phyloP scores from a whole-genome alignment of 768 basidiomycete species.

The Ramaria rubella region DNA sequence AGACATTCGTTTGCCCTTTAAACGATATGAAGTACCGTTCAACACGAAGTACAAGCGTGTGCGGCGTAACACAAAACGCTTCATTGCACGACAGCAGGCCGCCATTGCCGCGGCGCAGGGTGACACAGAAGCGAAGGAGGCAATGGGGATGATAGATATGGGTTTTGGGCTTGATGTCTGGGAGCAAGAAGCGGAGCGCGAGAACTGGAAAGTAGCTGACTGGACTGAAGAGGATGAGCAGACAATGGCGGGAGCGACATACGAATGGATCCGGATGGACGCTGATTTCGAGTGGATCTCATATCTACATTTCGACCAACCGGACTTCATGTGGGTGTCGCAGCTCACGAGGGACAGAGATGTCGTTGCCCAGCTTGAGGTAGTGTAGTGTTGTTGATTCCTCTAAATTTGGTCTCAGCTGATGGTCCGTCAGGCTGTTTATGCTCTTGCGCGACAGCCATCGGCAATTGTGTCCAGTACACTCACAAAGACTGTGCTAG shows the following conservation, averaged over 20 bases:
- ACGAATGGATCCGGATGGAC: constrained; percentile 99
- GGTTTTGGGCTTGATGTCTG: constrained; percentile 90
- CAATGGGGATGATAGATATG: constrained; percentile 91
- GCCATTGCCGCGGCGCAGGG: constrained; percentile 91
- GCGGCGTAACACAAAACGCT: constrained; percentile 93
- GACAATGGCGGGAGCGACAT: constrained; percentile 89
- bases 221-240: constrained; percentile 98
- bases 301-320: constrained; percentile 86
- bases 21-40: constrained; percentile 96
- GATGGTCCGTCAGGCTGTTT: constrained; percentile 66
- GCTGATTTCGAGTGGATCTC: constrained; percentile 99
- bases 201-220: constrained; percentile 94
- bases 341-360: constrained; percentile 94
- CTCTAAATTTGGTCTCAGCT: background rate
- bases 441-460: constrained; percentile 74
- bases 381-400: constrained; percentile 35
- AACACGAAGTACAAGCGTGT: constrained; percentile 98
- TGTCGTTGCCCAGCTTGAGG: constrained; percentile 96
- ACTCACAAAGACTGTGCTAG: constrained; percentile 87
- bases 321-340: constrained; percentile 98
- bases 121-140: constrained; percentile 86
- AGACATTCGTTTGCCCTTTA: constrained; percentile 79
- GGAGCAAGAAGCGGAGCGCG: constrained; percentile 91
- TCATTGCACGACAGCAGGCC: constrained; percentile 85
- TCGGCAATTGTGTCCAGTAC: constrained; percentile 85